These are phyloP conservation scores for Thalassiosira delicatula DNA, from an alignment of 352 stramenopile species.

Conservation along the genomic window DNA sequence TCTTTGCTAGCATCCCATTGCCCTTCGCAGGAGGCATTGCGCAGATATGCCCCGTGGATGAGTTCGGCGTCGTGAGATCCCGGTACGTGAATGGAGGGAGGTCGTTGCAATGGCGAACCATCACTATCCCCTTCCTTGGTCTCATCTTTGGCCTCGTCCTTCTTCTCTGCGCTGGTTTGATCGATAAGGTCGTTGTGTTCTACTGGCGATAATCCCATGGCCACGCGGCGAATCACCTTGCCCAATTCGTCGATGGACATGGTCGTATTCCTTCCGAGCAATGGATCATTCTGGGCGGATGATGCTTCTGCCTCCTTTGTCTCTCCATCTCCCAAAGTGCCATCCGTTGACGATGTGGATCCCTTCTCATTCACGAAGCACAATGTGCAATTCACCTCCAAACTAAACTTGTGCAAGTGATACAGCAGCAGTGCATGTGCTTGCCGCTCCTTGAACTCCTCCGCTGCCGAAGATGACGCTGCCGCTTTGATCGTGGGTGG, in stretches of 20 bases:
- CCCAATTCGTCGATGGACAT: conserved; percentile 50
- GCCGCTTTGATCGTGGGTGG: conserved; percentile 8
- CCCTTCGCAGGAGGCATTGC: conserved; percentile 78
- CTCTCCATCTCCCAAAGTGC: not conserved
- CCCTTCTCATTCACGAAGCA: conserved; percentile 61
- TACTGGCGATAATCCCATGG: conserved; percentile 46
- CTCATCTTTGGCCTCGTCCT: not conserved
- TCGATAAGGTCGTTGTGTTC: not conserved
- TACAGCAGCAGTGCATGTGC: conserved; percentile 69
- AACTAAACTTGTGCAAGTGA: conserved; percentile 79
- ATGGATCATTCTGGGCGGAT: not conserved
- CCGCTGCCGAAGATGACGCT: not conserved
- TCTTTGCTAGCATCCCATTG: conserved; percentile 80
- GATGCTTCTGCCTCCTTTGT: not conserved
- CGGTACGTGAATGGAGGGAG: conserved; percentile 54
- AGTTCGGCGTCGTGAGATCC: conserved; percentile 71
- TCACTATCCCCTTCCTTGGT: not conserved
- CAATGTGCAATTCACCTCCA: conserved; percentile 65
- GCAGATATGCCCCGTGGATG: conserved; percentile 71
- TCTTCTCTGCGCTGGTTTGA: not conserved
- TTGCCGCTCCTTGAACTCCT: conserved; percentile 67
- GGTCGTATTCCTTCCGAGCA: conserved; percentile 3
- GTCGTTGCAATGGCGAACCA: conserved; percentile 1
- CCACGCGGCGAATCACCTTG: conserved; percentile 39
- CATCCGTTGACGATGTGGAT: not conserved